phyloP scores from a whole-genome alignment of 345 rosid species.

The Aquilaria sinensis region DNA sequence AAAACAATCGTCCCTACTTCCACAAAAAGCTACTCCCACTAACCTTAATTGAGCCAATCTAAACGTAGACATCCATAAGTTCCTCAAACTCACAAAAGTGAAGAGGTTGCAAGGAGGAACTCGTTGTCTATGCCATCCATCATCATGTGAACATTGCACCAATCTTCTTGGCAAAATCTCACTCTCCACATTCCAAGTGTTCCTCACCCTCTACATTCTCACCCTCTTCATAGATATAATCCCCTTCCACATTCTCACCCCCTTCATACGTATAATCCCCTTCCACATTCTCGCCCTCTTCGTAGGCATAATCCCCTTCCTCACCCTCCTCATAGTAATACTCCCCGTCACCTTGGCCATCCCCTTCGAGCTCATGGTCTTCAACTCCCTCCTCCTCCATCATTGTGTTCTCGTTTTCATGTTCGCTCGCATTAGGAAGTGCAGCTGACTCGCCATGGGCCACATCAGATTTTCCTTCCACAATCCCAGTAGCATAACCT shows the following conservation, averaged over 20 bases:
- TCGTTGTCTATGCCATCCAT: neutral
- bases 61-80: constrained; percentile 6
- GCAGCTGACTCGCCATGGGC: constrained; percentile 24
- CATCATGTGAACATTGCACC: constrained; percentile 51
- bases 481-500: constrained; percentile 6
- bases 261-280: constrained; percentile 1
- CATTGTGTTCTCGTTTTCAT: constrained; percentile 31
- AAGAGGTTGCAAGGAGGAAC: constrained; percentile 9
- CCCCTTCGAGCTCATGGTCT: constrained; percentile 46
- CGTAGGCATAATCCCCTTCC: constrained; percentile 62
- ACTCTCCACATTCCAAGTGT: neutral
- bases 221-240: constrained; percentile 55
- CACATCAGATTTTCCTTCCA: constrained; percentile 29
- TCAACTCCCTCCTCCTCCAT: constrained; percentile 36
- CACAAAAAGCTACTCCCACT: constrained; percentile 14
- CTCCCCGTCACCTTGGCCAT: constrained; percentile 41
- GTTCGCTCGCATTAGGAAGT: constrained; percentile 19
- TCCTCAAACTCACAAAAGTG: constrained; percentile 17
- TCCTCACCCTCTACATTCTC: constrained; percentile 47
- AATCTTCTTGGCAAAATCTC: constrained; percentile 52
- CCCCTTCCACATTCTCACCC: constrained; percentile 30
- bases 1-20: constrained; percentile 24
- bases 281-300: constrained; percentile 62
- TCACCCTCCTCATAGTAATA: constrained; percentile 51
- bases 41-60: constrained; percentile 8